Evolutionary conservation across 2,329 filamentous ascomycete species (phyloP), one percentile per base, ranked within the genome.

Genomic region (Colletotrichum navitas): DNA sequence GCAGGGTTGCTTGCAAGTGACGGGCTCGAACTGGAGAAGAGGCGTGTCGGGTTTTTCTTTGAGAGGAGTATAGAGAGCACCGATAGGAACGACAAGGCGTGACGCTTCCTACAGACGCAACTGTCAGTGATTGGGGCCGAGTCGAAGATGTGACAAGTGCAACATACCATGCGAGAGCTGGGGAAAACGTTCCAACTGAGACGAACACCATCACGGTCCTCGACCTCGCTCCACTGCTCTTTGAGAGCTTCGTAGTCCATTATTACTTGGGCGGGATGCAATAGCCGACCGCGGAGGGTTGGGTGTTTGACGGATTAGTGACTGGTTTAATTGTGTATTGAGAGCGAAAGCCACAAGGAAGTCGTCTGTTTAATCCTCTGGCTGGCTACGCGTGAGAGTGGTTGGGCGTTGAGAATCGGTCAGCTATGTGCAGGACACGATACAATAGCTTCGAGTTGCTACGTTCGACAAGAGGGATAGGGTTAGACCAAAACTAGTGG

Each of bases 161-260:
- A 3, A 84, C 88, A 77, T 77, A 94, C 95, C 94, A 99, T 98
- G 81, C 96, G 94, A 79, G 95, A 95, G 86, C 95, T 98, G 61
- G 96, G 96, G 79, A 99, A 97, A 73, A 97, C 97, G 81, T 99
- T 99, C 96, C 96, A 99, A 84, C 95, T 98, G 76, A 99, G 88
- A 74, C 96, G 92, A 79, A 98, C 90, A 73, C 96, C 96, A 90
- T 99, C 96, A 77, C 94, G 91, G 80, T 99, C 96, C 86, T 99
- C 96, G 71, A 97, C 92, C 82, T 98, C 94, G 79, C 92, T 94
- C 95, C 95, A 98, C 85, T 95, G 93, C 84, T 98, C 95, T 85
- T 98, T 98, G 76, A 97, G 85, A 76, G 91, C 89, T 82, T 98
- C 95, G 87, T 94, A 97, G 81, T 97, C 95, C 94, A 97, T 97